Base-by-base conservation (phyloP, 352 stramenopile genomes). In the Blastocystis hominis region DNA sequence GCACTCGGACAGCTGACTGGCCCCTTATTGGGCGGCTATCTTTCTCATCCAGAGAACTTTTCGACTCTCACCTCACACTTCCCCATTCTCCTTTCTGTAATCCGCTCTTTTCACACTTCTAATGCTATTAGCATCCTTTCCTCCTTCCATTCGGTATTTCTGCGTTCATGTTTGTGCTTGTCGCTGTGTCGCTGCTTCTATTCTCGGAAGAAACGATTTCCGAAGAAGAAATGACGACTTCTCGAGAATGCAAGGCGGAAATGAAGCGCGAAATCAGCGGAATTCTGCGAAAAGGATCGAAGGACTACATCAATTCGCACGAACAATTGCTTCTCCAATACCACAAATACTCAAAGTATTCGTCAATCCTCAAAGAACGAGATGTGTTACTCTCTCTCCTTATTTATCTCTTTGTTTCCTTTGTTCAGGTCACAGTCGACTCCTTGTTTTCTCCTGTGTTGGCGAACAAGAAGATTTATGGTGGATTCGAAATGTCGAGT, bases 251-350 rank as follows among this genome's bases (percentile, higher is more conserved):
- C n/a, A 77, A 87, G 46, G 20, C 34, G 3, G 62, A 78, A 15
- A 87, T 78, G 77, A 62, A 87, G 72, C 17, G 54, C 54, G 44
- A 75, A 44, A n/a, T 87, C 3, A 87, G 62, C 55, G 66, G 30
- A 2, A 55, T 87, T 56, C 66, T 78, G 17, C 62, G 66, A 13
- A 61, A 64, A 20, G 69, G 53, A 24, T 40, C 44, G 30, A 24
- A 63, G 24, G 66, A 69, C 30, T 46, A 50, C 24, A 63, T 75
- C 44, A 69, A 64, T 44, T 78, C 66, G 20, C 46, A 59, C 47
- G 77, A 87, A 56, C 62, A 78, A 44, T 40, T 87, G 13, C 34
- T 87, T 24, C 55, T 87, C 38, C 66, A 76, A 7, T 78, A 76
- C 55, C 72, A 75, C 46, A 87, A 66, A 40, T 59, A 87, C 44